phyloP scores from a whole-genome alignment of 495 filamentous ascomycete species.

The Penicillium alfredii region DNA sequence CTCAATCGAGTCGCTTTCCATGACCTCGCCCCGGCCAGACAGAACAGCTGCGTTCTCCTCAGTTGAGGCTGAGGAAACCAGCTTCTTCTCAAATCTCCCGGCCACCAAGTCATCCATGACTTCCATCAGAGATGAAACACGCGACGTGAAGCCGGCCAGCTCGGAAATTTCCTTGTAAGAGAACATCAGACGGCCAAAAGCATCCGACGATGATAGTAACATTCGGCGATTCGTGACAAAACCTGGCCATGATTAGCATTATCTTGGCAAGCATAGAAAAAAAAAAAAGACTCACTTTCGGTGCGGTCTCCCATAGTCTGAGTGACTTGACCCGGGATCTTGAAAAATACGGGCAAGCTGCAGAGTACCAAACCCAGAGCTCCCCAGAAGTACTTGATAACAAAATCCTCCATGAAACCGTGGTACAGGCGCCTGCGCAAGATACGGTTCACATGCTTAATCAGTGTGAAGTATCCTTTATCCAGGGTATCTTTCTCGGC shows the following conservation, averaged over 20 bases:
- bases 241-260: slow-evolving; percentile 29
- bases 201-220: slow-evolving; percentile 86
- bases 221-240: slow-evolving; percentile 94
- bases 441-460: slow-evolving; percentile 98
- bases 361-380: slow-evolving; percentile 90
- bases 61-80: slow-evolving; percentile 79
- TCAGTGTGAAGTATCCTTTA: slow-evolving; percentile 97
- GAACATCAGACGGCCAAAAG: slow-evolving; percentile 96
- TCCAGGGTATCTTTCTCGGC: slow-evolving; percentile 95
- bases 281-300: slow-evolving; percentile 64
- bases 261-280: not conserved
- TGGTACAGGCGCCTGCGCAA: slow-evolving; percentile 84
- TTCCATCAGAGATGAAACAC: slow-evolving; percentile 79
- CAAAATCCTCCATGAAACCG: slow-evolving; percentile 97
- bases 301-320: slow-evolving; percentile 84
- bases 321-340: slow-evolving; percentile 67
- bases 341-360: slow-evolving; percentile 93
- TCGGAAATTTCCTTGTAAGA: slow-evolving; percentile 97
- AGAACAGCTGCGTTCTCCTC: slow-evolving; percentile 75
- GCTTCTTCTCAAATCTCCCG: slow-evolving; percentile 90
- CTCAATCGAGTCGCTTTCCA: slow-evolving; percentile 74
- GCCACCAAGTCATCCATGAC: slow-evolving; percentile 90
- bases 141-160: slow-evolving; percentile 86
- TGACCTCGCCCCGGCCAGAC: slow-evolving; percentile 65
- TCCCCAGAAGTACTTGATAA: slow-evolving; percentile 99